A percentile compares a stretch with the other conserved stretches of the same genome.
Conservation (phyloP, 192 early-diverging fungal species). For the Allomyces macrogynus region DNA sequence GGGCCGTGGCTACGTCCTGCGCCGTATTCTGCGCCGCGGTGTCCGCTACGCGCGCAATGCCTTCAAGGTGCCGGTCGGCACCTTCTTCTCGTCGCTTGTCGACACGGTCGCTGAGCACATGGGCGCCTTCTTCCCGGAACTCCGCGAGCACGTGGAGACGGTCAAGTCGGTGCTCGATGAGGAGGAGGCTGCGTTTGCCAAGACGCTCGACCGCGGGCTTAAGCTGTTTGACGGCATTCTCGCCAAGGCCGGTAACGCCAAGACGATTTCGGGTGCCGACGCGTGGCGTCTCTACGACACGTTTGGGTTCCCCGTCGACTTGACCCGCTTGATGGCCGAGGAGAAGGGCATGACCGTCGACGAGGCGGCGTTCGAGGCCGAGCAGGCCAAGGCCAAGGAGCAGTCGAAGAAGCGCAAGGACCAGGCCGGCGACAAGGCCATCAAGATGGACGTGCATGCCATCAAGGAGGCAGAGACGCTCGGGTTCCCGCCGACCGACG, state of each 20-base stretch:
- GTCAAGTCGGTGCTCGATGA: slow-evolving; percentile 93
- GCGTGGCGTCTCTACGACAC: slow-evolving; percentile 98
- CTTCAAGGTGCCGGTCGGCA: slow-evolving; percentile 71
- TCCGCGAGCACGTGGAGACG: slow-evolving; percentile 45
- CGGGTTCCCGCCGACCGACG: slow-evolving; percentile 61
- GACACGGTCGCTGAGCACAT: slow-evolving; percentile 76
- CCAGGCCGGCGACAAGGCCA: background rate
- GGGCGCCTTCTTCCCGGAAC: slow-evolving; percentile 83
- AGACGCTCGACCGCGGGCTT: slow-evolving; percentile 91
- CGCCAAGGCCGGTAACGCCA: slow-evolving; percentile 22
- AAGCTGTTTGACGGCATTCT: slow-evolving; percentile 71
- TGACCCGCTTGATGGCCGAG: slow-evolving; percentile 96
- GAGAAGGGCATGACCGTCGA: slow-evolving; percentile 71
- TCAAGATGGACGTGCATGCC: slow-evolving; percentile 66
- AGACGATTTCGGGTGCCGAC: slow-evolving; percentile 60
- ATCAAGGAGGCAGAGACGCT: slow-evolving; percentile 57
- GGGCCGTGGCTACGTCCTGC: slow-evolving; percentile 93
- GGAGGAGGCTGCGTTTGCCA: slow-evolving; percentile 85
- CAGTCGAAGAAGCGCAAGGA: slow-evolving; percentile 37
- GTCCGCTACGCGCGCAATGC: slow-evolving; percentile 83
- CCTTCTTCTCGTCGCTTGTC: slow-evolving; percentile 82
- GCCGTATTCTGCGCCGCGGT: slow-evolving; percentile 86
- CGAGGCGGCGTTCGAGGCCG: slow-evolving; percentile 57
- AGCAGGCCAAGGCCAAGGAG: slow-evolving; percentile 58
- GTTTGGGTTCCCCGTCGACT: slow-evolving; percentile 94